phyloP scores from a whole-genome alignment of 352 stramenopile species.

The Pythium periplocum region DNA sequence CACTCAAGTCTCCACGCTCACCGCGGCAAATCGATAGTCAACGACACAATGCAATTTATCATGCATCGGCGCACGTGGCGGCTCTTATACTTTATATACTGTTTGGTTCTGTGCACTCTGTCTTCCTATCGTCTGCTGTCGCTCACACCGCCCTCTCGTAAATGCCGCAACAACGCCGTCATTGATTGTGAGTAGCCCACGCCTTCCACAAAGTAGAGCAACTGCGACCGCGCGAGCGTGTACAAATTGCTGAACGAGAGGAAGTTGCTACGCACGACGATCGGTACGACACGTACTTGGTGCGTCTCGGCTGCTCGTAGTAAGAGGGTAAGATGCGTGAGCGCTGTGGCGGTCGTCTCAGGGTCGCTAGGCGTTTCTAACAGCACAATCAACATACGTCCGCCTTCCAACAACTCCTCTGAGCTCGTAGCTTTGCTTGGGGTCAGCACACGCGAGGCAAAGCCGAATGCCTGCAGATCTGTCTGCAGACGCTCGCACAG shows the following conservation, averaged over 20 bases:
- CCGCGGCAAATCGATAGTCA: too few species aligned
- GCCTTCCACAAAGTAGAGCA: constrained; percentile 66
- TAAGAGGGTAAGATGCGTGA: constrained; percentile 33
- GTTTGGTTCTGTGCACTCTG: constrained; percentile 3
- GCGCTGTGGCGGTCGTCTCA: constrained; percentile 7
- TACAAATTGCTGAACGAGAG: constrained; percentile 75
- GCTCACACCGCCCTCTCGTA: constrained; percentile 20
- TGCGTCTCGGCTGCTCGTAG: constrained; percentile 28
- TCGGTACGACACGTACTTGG: constrained; percentile 37
- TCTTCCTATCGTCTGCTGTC: constrained; percentile 14
- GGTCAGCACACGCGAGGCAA: neutral
- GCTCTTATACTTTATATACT: too few species aligned
- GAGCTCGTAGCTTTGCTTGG: neutral
- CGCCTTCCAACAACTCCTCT: neutral
- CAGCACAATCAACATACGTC: constrained; percentile 4
- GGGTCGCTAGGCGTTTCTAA: neutral
- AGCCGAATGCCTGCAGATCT: constrained; percentile 1
- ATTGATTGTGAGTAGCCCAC: constrained; percentile 33
- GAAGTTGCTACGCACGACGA: constrained; percentile 54
- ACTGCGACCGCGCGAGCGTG: constrained; percentile 52
- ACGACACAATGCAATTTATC: too few species aligned
- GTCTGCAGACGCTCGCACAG: constrained; percentile 6
- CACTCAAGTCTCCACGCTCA: too few species aligned
- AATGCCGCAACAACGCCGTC: constrained; percentile 31
- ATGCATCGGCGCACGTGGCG: too few species aligned